Base-by-base conservation (phyloP, 306 rosid species). In the Vigna unguiculata region DNA sequence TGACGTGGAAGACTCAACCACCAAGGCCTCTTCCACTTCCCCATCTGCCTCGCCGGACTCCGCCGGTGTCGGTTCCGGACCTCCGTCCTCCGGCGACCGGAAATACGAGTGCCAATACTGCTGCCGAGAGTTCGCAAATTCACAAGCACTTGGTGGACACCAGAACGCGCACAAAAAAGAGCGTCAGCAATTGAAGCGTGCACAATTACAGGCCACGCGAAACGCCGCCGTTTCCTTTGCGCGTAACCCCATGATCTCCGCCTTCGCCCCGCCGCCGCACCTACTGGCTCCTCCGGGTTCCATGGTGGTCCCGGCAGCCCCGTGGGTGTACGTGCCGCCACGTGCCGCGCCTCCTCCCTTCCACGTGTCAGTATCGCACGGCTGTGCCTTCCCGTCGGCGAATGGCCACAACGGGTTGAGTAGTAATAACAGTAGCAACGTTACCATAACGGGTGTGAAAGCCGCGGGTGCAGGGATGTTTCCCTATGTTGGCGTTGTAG, bases 141-240 rank as follows among this genome's bases (percentile, higher is more conserved):
- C 99, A 24, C 99, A 95, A 80, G 99, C 99, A 4, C 93, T 95
- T 45, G 99, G 99, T 0, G 99, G 99, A 8, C 99, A 95, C 82
- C 99, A 95, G 34, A 95, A 95, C 90, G 99, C 99, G 1, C 99
- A 95, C 89, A 92, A 92, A 85, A 95, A 95, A 75, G 99, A 95
- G 85, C 81, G 99, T 45, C 97, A 95, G 48, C 97, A 92, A 58
- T 91, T 92, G 36, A 95, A 95, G 64, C 89, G 97, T 0, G 98
- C 98, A 1, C 99, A 95, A 79, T 81, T 95, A 13, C 99, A 90
- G 14, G 97, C 99, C 41, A 78, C 85, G 4, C 57, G 97, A 20
- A 90, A 87, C 93, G 93, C 96, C 17, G 93, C 97, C 83, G 96
- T 87, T n/a, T 88, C 97, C 0, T 91, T 89, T 78, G 86, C 87